These are phyloP conservation scores for Verticillium nubilum DNA, from an alignment of 2,329 filamentous ascomycete genomes.

Conservation along the genomic window DNA sequence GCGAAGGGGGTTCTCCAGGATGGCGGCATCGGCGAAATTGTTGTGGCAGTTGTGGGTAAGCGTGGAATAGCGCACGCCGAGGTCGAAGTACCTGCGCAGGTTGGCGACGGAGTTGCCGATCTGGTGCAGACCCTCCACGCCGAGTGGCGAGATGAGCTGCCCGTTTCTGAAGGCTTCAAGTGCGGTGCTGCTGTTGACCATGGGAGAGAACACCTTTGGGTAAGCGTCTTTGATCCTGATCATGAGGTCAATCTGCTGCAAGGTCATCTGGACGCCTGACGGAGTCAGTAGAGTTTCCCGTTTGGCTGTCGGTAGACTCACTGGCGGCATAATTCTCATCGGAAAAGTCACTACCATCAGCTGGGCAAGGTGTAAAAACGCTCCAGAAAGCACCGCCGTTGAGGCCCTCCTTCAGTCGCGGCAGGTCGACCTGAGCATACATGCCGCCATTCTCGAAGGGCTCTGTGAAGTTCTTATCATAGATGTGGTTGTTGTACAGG, in stretches of 20 bases:
- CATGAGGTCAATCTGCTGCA: constrained; percentile 72
- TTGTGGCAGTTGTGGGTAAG: constrained; percentile 95
- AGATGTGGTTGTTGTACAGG: constrained; percentile 70
- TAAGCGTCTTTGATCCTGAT: constrained; percentile 58
- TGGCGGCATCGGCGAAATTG: constrained; percentile 77
- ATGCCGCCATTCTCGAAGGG: constrained; percentile 69
- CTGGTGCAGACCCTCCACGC: constrained; percentile 85
- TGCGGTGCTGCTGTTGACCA: constrained; percentile 55
- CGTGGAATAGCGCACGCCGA: constrained; percentile 84
- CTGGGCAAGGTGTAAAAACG: constrained; percentile 73
- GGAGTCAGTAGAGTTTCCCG: not conserved
- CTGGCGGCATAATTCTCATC: constrained; percentile 64
- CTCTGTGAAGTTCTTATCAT: constrained; percentile 65
- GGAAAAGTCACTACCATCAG: constrained; percentile 66
- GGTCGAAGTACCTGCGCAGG: constrained; percentile 66
- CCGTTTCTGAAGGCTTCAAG: constrained; percentile 53
- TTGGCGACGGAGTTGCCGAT: constrained; percentile 80
- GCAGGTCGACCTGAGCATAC: constrained; percentile 69
- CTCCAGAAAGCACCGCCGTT: constrained; percentile 92
- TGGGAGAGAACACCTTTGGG: constrained; percentile 63
- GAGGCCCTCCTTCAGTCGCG: constrained; percentile 63
- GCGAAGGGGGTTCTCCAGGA: constrained; percentile 48
- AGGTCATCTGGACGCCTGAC: constrained; percentile 59
- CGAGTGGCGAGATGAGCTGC: constrained; percentile 71
- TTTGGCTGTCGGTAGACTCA: constrained; percentile 28